Evolutionary conservation across 148 eudicot genomes (phyloP).

Genomic region (Beta vulgaris): DNA sequence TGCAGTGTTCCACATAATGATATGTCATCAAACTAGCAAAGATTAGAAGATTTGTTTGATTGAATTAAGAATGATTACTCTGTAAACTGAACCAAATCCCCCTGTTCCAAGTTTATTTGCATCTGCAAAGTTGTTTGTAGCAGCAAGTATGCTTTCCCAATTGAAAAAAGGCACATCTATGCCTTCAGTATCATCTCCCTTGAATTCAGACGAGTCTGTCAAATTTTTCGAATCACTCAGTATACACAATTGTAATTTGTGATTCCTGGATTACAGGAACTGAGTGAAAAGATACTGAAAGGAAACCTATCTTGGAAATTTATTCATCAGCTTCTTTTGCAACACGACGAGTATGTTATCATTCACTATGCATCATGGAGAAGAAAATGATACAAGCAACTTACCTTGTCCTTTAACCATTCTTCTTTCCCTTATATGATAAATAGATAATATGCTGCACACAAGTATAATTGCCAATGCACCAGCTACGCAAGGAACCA

Average conservation of each 20-base stretch:
- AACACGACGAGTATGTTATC: too few relatives aligned
- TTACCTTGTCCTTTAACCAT: not conserved
- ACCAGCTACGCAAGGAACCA: slow-evolving; percentile 23
- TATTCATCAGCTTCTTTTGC: too few relatives aligned
- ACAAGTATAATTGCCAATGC: slow-evolving; percentile 20
- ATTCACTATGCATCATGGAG: not conserved
- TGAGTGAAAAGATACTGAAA: too few relatives aligned
- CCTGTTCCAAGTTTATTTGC: slow-evolving; percentile 27
- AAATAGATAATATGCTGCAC: not conserved
- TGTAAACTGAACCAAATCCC: slow-evolving; percentile 31
- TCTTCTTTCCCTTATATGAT: slow-evolving; percentile 13
- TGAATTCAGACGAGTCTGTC: slow-evolving; percentile 16
- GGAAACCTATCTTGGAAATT: too few relatives aligned
- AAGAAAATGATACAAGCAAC: not conserved
- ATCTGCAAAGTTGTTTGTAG: slow-evolving; percentile 29
- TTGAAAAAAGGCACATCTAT: slow-evolving; percentile 23
- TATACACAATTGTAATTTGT: not conserved
- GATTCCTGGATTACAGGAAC: not conserved
- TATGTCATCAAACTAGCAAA: not conserved
- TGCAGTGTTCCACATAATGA: not conserved
- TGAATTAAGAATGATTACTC: slow-evolving; percentile 6
- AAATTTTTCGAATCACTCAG: not conserved
- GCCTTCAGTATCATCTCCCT: slow-evolving; percentile 17
- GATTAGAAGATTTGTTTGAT: not conserved
- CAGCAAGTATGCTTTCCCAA: slow-evolving; percentile 29